These are phyloP conservation scores for Paecilomyces sp. DNA, from an alignment of 2,329 filamentous ascomycete species.

Conservation along the genomic window DNA sequence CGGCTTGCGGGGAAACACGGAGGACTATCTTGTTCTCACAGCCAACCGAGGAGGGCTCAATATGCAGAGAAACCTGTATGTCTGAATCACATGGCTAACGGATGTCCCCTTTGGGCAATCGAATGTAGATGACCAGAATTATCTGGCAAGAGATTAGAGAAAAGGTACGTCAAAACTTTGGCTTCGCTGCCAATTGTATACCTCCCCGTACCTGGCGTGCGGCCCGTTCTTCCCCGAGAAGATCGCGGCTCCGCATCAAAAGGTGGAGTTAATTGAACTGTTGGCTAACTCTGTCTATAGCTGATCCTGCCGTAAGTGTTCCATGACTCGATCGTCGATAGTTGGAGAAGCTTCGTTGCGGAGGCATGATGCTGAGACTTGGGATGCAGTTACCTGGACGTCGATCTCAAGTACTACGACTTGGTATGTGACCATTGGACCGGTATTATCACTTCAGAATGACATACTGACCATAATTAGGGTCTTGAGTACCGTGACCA, in stretches of 20 bases:
- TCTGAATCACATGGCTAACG: slow-evolving; percentile 13
- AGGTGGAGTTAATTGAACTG: not conserved
- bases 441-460: not conserved
- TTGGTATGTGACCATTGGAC: slow-evolving; percentile 40
- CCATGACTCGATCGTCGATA: not conserved
- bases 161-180: slow-evolving; percentile 51
- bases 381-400: slow-evolving; percentile 65
- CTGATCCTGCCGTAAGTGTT: slow-evolving; percentile 70
- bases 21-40: slow-evolving; percentile 14
- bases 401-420: slow-evolving; percentile 98
- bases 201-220: slow-evolving; percentile 3
- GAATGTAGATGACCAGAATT: slow-evolving; percentile 80
- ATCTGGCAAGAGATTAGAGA: slow-evolving; percentile 99
- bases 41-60: slow-evolving; percentile 4
- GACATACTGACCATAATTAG: slow-evolving; percentile 20
- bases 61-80: not conserved
- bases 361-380: slow-evolving; percentile 11
- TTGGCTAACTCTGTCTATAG: slow-evolving; percentile 25
- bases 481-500: slow-evolving; percentile 91
- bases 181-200: slow-evolving; percentile 8
- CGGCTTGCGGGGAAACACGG: slow-evolving; percentile 27
- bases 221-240: slow-evolving; percentile 8
- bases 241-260: not conserved
- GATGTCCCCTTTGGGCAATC: slow-evolving; percentile 3
- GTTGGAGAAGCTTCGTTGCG: not conserved